These are phyloP conservation scores for Moelleriella libera DNA, from an alignment of 2,329 filamentous ascomycete species.

Conservation along the genomic window DNA sequence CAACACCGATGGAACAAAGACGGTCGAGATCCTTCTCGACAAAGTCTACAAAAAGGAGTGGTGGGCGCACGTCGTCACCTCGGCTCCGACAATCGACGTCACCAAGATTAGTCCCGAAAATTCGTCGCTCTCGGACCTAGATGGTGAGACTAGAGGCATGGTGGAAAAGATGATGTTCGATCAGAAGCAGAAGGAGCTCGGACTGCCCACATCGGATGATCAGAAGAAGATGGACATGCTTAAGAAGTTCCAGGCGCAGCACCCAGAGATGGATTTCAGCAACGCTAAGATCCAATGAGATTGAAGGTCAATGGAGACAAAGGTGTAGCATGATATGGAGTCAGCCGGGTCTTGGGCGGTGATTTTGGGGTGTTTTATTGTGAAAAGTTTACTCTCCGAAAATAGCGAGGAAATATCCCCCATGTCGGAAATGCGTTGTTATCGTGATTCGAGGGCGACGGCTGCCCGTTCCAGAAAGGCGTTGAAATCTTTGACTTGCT, in stretches of 20 bases:
- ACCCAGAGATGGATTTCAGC: conserved; percentile 59
- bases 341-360: no score
- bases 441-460: conserved; percentile 35
- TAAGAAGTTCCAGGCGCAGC: conserved; percentile 79
- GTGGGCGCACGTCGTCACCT: conserved; percentile 87
- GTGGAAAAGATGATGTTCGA: conserved; percentile 99
- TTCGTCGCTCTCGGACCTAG: conserved; percentile 80
- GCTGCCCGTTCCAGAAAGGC: conserved; percentile 48
- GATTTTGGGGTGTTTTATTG: background rate
- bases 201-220: conserved; percentile 81
- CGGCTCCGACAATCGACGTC: conserved; percentile 84
- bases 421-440: conserved; percentile 7
- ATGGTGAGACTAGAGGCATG: conserved; percentile 90
- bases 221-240: conserved; percentile 89
- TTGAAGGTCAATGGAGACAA: no score
- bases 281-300: conserved; percentile 51
- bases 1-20: conserved; percentile 51
- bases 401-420: background rate
- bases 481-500: conserved; percentile 47
- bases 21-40: conserved; percentile 74
- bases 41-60: conserved; percentile 96
- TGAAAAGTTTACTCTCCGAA: no score
- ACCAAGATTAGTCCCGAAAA: conserved; percentile 90
- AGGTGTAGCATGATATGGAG: no score
- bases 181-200: conserved; percentile 90